Conservation (phyloP, 2,329 filamentous ascomycete genomes). For the Tothia fuscella region DNA sequence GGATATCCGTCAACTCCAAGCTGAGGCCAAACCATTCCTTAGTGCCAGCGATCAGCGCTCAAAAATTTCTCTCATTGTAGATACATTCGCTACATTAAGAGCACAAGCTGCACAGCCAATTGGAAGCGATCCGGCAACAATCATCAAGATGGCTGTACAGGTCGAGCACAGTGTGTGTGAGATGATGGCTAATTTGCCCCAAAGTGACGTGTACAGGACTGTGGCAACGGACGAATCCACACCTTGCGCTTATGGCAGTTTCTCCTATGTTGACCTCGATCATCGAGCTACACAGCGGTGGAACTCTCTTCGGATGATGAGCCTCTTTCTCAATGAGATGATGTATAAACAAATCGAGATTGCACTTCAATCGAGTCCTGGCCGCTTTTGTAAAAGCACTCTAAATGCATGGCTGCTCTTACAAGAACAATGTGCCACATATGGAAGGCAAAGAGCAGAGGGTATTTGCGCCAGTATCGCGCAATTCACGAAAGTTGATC, state of each 20-base stretch:
- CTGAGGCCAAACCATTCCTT: not conserved
- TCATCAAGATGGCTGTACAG: not conserved
- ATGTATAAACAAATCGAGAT: conserved; percentile 12
- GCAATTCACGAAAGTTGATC: not conserved
- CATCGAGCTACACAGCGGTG: conserved; percentile 13
- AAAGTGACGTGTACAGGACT: not conserved
- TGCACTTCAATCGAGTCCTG: not conserved
- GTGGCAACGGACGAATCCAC: not conserved
- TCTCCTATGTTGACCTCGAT: conserved; percentile 8
- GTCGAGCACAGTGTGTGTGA: not conserved
- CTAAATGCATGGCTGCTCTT: not conserved
- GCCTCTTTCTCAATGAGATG: conserved; percentile 15
- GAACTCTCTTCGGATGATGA: conserved; percentile 16
- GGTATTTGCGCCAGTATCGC: not conserved
- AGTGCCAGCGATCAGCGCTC: not conserved
- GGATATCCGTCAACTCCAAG: not conserved
- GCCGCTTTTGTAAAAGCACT: not conserved
- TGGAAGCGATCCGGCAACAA: not conserved
- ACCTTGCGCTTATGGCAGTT: not conserved
- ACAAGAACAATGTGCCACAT: not conserved
- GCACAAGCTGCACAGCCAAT: not conserved
- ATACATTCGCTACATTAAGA: not conserved
- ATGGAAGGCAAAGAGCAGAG: not conserved
- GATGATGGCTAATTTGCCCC: not conserved
- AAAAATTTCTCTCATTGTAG: not conserved